phyloP scores from a whole-genome alignment of 805 yeast species.

The Diddensiella caesifluorescens region DNA sequence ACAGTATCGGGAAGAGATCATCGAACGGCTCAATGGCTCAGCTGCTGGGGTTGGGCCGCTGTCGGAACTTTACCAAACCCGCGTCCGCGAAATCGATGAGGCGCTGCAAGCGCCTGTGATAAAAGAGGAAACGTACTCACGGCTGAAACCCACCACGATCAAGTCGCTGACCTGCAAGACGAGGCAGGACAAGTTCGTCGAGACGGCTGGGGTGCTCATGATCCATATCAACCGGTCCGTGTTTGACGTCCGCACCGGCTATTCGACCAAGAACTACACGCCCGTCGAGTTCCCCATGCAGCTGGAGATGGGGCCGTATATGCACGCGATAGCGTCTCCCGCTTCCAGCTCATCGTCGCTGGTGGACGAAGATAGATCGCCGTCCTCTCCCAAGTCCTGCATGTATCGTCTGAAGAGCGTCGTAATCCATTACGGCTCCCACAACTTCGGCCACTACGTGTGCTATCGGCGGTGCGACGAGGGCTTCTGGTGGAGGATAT shows the following conservation, averaged over 20 bases:
- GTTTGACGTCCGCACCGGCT: constrained; percentile 80
- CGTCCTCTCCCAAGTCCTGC: constrained; percentile 8
- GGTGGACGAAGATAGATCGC: constrained; percentile 4
- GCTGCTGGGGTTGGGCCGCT: constrained; percentile 2
- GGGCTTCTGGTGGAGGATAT: constrained; percentile 92
- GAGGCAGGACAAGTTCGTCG: constrained; percentile 64
- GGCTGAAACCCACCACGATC: constrained; percentile 68
- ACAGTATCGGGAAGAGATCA: constrained; percentile 29
- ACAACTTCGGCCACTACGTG: constrained; percentile 95
- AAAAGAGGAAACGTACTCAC: constrained; percentile 72
- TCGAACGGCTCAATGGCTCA: constrained; percentile 9
- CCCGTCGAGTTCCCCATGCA: constrained; percentile 69
- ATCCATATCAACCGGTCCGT: constrained; percentile 91
- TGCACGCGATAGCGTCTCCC: constrained; percentile 39
- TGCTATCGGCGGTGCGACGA: constrained; percentile 68
- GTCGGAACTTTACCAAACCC: constrained; percentile 33
- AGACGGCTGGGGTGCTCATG: constrained; percentile 40
- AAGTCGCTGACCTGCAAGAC: constrained; percentile 72
- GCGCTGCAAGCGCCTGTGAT: constrained; percentile 66
- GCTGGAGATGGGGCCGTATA: constrained; percentile 62
- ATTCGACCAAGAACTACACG: constrained; percentile 78
- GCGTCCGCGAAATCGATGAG: constrained; percentile 44
- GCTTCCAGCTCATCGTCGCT: background rate
- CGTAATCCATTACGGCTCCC: constrained; percentile 90
- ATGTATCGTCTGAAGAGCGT: constrained; percentile 75